Evolutionary conservation across 306 rosid genomes (phyloP), one percentile per base, ranked within the genome.

Genomic region (Medicago arabica): DNA sequence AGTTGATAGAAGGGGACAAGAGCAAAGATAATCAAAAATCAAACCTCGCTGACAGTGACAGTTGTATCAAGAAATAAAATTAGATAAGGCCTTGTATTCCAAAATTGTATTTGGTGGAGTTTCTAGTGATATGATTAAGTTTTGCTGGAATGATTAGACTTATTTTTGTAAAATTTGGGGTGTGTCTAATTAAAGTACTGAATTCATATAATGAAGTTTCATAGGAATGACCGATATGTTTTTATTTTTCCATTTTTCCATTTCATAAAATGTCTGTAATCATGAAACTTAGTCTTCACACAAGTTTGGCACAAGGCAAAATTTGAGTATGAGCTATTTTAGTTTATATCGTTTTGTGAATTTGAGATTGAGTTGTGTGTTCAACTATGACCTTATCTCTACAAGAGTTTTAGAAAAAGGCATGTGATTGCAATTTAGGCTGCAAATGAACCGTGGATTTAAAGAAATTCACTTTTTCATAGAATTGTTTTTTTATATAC

Each of bases 1-100:
- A 61, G 63, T 64, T 80, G 77, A 53, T 67, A 62, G 88, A 81
- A 13, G 79, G 51, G 41, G 74, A 49, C 39, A 77, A 78, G 43
- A 65, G 58, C 68, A 54, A 64, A 53, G 36, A 80, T 10, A 71
- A 72, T 64, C 71, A 49, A 55, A 69, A 78, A 3, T 63, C 66
- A 84, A 84, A 80, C 61, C 75, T 46, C n/a, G 67, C 76, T 66
- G 40, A 69, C 74, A 46, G 58, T 53, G 36, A 65, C 74, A 62
- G 59, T 54, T 46, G 46, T 85, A 66, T 79, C 58, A 57, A 28
- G 71, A 85, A 57, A 39, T 39, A 23, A 70, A 62, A 64, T 8
- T 60, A 61, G 75, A 75, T 41, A 39, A 72, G n/a, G 67, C 19
- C 47, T 49, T 79, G 36, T 75, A 64, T 17, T 67, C 55, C 66